Conservation (phyloP, 2,329 filamentous ascomycete species). For the Ophiostoma australiae region DNA sequence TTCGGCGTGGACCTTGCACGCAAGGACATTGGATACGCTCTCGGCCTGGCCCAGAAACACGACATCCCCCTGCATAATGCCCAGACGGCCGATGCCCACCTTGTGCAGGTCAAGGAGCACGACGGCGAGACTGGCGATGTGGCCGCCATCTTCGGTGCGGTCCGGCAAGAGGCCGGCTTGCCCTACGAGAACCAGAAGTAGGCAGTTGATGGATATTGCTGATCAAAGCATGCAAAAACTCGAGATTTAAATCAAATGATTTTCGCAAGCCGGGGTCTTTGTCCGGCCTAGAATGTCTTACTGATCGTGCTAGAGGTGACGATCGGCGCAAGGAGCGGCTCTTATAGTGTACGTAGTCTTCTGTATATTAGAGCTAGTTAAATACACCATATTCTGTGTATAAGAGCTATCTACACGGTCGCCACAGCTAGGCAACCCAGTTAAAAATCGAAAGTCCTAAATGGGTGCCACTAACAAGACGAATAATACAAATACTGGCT, state of each 20-base stretch:
- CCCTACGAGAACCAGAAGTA: constrained; percentile 60
- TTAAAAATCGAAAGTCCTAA: not conserved
- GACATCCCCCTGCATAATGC: constrained; percentile 61
- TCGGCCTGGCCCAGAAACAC: constrained; percentile 56
- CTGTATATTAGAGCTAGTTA: no score
- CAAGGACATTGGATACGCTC: constrained; percentile 75
- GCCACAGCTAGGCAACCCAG: not conserved
- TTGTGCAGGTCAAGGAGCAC: constrained; percentile 64
- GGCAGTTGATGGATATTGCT: not conserved
- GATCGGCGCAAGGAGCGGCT: not conserved
- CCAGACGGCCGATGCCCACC: constrained; percentile 63
- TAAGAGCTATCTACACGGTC: not conserved
- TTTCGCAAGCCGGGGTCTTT: not conserved
- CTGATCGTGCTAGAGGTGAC: not conserved
- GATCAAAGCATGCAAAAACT: not conserved
- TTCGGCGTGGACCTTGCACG: constrained; percentile 77
- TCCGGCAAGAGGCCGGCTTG: constrained; percentile 68
- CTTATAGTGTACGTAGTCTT: constrained; percentile 31
- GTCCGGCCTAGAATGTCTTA: not conserved
- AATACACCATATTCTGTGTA: no score
- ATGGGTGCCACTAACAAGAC: constrained; percentile 1
- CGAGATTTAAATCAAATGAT: not conserved
- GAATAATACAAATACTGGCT: not conserved
- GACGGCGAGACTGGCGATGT: constrained; percentile 68
- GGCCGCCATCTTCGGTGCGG: constrained; percentile 75